These are phyloP conservation scores for Cyphellophora attinorum DNA, from an alignment of 2,329 filamentous ascomycete genomes.

Conservation along the genomic window DNA sequence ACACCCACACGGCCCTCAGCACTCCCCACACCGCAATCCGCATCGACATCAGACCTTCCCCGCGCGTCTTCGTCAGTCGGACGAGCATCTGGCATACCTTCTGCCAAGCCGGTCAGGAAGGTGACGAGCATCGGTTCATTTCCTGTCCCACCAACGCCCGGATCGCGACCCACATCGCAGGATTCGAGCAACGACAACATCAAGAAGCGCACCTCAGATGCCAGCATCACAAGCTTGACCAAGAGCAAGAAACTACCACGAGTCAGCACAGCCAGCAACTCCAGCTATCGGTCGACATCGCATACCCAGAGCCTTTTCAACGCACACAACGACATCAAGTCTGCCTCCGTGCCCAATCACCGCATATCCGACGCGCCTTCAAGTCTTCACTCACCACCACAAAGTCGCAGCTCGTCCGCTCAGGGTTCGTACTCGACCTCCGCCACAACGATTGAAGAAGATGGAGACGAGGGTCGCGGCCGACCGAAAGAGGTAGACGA, in stretches of 20 bases:
- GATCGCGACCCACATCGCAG: conserved; percentile 52
- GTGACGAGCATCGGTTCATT: conserved; percentile 91
- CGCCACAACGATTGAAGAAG: conserved; percentile 78
- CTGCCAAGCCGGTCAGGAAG: conserved; percentile 67
- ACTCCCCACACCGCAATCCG: conserved; percentile 39
- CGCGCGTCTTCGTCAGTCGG: conserved; percentile 47
- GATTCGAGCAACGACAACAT: conserved; percentile 33
- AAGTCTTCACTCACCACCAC: conserved; percentile 70
- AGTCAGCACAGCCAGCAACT: conserved; percentile 44
- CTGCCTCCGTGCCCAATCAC: conserved; percentile 52
- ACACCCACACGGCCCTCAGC: conserved; percentile 40
- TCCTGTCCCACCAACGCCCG: conserved; percentile 71
- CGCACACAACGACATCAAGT: conserved; percentile 66
- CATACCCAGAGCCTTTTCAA: conserved; percentile 67
- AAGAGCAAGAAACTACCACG: conserved; percentile 49
- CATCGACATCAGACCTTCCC: conserved; percentile 44
- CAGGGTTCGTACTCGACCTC: conserved; percentile 89
- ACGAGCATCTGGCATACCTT: conserved; percentile 31
- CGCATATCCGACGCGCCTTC: conserved; percentile 66
- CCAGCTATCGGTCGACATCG: conserved; percentile 38
- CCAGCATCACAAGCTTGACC: conserved; percentile 22
- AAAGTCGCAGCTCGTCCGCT: conserved; percentile 84
- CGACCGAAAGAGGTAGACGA: conserved; percentile 22
- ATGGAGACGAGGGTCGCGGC: conserved; percentile 43
- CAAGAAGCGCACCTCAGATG: conserved; percentile 35